Base-by-base conservation (phyloP, 495 filamentous ascomycete genomes). In the Penicillium pancosmium region DNA sequence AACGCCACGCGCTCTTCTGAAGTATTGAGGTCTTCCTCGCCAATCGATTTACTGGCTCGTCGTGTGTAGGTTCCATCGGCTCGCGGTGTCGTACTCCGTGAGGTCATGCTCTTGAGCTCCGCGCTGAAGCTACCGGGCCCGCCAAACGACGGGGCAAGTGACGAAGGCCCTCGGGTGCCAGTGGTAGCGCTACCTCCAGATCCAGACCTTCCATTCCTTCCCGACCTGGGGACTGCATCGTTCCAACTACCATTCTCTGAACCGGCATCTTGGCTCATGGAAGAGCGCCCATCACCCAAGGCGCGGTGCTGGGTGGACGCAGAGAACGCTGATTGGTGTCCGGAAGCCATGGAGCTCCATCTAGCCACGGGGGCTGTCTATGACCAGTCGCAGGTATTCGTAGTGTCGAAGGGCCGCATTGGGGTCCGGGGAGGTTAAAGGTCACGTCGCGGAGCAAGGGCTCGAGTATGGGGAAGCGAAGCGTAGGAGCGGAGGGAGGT, bases 71-170 rank as follows among this genome's bases (percentile, higher is more conserved):
- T 83, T 55, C 83, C 69, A 56, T 92, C 91, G 44, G 83, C 73
- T 50, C 90, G 84, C 15, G 90, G 88, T 9, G 86, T 91, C 15
- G 82, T 83, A 60, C 82, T 84, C 49, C 88, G 87, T 40, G 86
- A 82, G 33, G 80, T 80, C 74, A 90, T 84, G 68, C 87, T 91
- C 68, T 90, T 91, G 55, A 98, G 77, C 48, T 96, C 92, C 10
- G 93, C 86, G 68, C 89, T 96, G 79, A 98, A 98, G 78, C 92
- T 96, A 9, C 94, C 95, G 1, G 93, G 92, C 25, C 86, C 87
- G 40, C 85, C 80, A 34, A 73, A 75, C 12, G 86, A 86, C 23
- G 87, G 85, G 57, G 84, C 86, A 60, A 91, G 69, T 13, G 88
- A 89, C 31, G 58, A 63, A 44, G 50, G 60, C 49, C 83, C 88